A percentile compares a stretch with the other conserved stretches of the same genome.
Conservation (phyloP, 352 stramenopile genomes). For the Globisporangium solare region DNA sequence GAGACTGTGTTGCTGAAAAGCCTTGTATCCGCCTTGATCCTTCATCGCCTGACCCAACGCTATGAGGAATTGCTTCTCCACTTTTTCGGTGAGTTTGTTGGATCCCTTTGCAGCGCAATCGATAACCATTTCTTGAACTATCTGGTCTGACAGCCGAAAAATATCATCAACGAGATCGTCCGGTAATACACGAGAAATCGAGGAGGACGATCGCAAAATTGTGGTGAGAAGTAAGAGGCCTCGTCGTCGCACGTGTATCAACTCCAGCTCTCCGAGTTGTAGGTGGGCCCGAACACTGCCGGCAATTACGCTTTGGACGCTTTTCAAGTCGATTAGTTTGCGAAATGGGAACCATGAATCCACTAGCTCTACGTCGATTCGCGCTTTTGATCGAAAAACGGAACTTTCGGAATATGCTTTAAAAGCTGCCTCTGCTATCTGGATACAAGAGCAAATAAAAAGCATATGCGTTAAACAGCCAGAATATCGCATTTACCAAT, state of each 20-base stretch:
- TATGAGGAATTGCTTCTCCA: neutral
- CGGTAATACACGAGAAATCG: neutral
- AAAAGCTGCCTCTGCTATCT: conserved; percentile 7
- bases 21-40: neutral
- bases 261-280: conserved; percentile 6
- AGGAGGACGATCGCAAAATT: neutral
- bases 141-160: neutral
- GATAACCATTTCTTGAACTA: conserved; percentile 1
- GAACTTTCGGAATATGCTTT: neutral
- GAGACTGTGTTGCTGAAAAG: neutral
- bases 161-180: neutral
- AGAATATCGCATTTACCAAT: neutral
- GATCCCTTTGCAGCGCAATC: neutral
- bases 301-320: conserved; percentile 20
- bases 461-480: neutral
- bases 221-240: conserved; percentile 4
- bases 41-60: conserved; percentile 4
- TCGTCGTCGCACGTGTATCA: neutral
- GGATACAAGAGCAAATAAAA: neutral
- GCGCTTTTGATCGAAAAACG: neutral
- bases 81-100: neutral
- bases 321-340: conserved; percentile 9
- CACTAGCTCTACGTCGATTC: conserved; percentile 11
- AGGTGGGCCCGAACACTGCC: conserved; percentile 14
- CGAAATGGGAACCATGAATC: conserved; percentile 50